Base-by-base conservation (phyloP, 116 monocot species). In the Phalaenopsis hybrid region DNA sequence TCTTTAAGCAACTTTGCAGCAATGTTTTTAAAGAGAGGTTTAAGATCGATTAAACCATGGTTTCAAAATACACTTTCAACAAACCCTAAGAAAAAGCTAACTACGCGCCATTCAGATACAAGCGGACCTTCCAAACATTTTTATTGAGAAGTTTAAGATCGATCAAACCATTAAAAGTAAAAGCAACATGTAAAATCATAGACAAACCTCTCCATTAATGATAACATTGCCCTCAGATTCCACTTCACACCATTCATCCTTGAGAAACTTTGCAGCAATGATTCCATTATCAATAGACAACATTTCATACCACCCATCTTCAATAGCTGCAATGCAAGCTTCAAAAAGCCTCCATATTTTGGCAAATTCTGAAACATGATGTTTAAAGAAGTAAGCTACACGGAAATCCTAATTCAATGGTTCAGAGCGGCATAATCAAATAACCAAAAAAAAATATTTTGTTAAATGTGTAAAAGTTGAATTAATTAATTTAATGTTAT, bases 201-300 rank as follows among this genome's bases (percentile, higher is more conserved):
- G 21, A 80, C n/a, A 69, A 77, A 94, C 96, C 91, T 94, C 89
- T 86, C 87, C 85, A n/a, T 51, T 76, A 55, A 84, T 46, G 81
- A 52, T 31, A 75, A 37, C 18, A 83, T 79, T 79, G 74, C 81
- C 80, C 45, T 75, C 83, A 37, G 81, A 67, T 61, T 82, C 55
- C 77, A 89, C 75, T 80, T 81, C 72, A 83, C 75, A 79, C 94
- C 94, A 96, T 57, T 92, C 89, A 74, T 85, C 63, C 81, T 83
- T 90, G 16, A 96, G 77, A 79, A 92, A 94, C 92, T 94, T 88
- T 85, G 87, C 85, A n/a, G 68, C 77, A 61, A 82, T 43, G 78
- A 59, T 17, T 70, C 23, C 21, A 84, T 83, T 79, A 69, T 79
- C 76, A 58, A 61, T 78, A 17, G 77, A 65, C 52, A 81, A 48